Evolutionary conservation across 2,329 filamentous ascomycete species (phyloP).

Genomic region (Saccharata proteae): DNA sequence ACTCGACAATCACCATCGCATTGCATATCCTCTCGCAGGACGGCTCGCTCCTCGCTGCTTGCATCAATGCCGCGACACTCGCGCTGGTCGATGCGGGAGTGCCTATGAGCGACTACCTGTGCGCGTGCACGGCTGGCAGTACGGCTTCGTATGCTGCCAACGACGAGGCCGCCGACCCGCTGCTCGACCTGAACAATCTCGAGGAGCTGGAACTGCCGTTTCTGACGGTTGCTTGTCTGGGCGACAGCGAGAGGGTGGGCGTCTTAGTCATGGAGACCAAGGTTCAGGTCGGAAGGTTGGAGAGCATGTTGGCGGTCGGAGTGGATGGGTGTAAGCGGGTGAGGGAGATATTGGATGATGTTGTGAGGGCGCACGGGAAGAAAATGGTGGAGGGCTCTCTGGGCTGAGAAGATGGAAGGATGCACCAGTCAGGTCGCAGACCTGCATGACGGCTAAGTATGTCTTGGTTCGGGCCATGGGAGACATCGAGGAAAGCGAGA

Average conservation of each 20-base stretch:
- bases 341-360: slow-evolving; percentile 64
- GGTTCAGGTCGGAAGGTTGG: slow-evolving; percentile 68
- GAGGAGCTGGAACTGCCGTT: slow-evolving; percentile 85
- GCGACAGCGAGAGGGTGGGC: slow-evolving; percentile 60
- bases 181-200: slow-evolving; percentile 65
- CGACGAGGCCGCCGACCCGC: slow-evolving; percentile 57
- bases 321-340: slow-evolving; percentile 87
- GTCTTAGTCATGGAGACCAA: slow-evolving; percentile 79
- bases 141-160: slow-evolving; percentile 49
- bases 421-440: too few relatives aligned
- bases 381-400: slow-evolving; percentile 40
- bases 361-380: slow-evolving; percentile 60
- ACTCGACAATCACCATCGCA: slow-evolving; percentile 70
- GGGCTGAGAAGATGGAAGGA: slow-evolving; percentile 1
- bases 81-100: slow-evolving; percentile 91
- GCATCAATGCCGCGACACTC: slow-evolving; percentile 82
- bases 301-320: slow-evolving; percentile 86
- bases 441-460: too few relatives aligned
- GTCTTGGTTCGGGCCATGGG: too few relatives aligned
- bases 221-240: slow-evolving; percentile 72
- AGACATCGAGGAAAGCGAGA: too few relatives aligned
- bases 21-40: slow-evolving; percentile 84
- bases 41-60: slow-evolving; percentile 77
- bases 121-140: slow-evolving; percentile 76
- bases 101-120: slow-evolving; percentile 86